Evolutionary conservation across 768 basidiomycete genomes (phyloP), one percentile per base, ranked within the genome.

Genomic region (Termitomyces sp.): DNA sequence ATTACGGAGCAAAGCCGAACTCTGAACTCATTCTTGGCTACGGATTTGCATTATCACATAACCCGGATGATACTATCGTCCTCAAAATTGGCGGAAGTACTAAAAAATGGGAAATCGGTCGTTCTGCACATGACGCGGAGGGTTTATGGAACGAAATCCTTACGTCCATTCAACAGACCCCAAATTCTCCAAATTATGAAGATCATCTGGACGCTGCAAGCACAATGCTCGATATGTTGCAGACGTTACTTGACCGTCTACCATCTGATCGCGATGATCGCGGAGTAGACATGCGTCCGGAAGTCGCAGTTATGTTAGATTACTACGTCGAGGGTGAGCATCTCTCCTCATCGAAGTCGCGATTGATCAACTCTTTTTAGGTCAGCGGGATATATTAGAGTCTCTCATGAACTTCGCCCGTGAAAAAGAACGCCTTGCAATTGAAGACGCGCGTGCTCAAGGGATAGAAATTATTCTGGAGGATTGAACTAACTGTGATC

Each of bases 1-100:
- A 96, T 68, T 97, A 97, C 69, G 95, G 94, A 0, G 82, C 86
- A 0, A 97, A 97, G 68, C 85, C 92, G 0, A 95, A 96, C 69
- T 80, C 91, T 28, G 92, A 95, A 70, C 80, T 98, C 45, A 83
- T 98, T 47, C 79, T 98, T 4, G 93, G 91, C 5, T 98, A 97
- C 66, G 95, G 96, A 1, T 98, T 98, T 72, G 83, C 90, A 0
- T 68, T 95, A 3, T 73, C 80, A 1, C 61, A 83, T 30, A 97
- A 97, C 62, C 88, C 88, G 0, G 91, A 94, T 65, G 95, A 97
- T 66, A 90, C 88, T 0, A 88, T 95, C 63, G 76, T 89, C 1
- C 80, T 97, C 35, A 87, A 86, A 60, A 73, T 96, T 41, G 88
- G 88, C 14, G 85, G 88, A 1, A 66, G 68, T 24, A 72, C 76